Base-by-base conservation (phyloP, 768 basidiomycete genomes). In the Saitozyma podzolica region DNA sequence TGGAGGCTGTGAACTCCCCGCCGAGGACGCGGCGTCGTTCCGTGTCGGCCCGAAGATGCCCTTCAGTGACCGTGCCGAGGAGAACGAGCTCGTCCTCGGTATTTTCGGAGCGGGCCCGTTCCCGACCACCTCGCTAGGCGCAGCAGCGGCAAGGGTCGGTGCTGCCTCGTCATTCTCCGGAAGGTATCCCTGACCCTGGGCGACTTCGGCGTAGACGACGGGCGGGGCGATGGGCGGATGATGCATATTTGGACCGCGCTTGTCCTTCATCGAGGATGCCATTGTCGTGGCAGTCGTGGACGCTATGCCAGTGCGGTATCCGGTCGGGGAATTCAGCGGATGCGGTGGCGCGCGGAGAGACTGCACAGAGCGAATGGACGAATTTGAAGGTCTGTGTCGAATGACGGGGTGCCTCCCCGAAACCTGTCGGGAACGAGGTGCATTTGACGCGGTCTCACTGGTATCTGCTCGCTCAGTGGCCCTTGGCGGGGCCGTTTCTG, bases 291-390 rank as follows among this genome's bases (percentile, higher is more conserved):
- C 68, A 29, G 29, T 29, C 5, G 62, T 47, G 10, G 65, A 48
- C n/a, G 39, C 47, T 10, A 62, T 66, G 59, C 58, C 65, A 5
- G 67, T 62, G 40, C 69, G 45, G 47, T 65, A 70, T 8, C 67
- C 70, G 13, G 68, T 73, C 3, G 74, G 72, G 9, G 74, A 76
- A 42, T 76, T 76, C 43, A 76, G 65, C 6, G 74, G 74, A 56
- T 76, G 74, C 6, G 74, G 74, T 29, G 74, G 74, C 3, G 74
- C 74, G 8, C 74, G 67, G 29, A 73, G 63, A 9, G 74, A 76
- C 51, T 76, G 74, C 29, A 73, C 68, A 9, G 74, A 76, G 6
- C 74, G 69, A 13, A 76, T 63, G 14, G 74, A 76, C 9, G 72
- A 73, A 49, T 71, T 66, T 17, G 74, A 76, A 40, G 62, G 61